phyloP scores from a whole-genome alignment of 2,329 filamentous ascomycete genomes.

The Fusarium incarnatum region DNA sequence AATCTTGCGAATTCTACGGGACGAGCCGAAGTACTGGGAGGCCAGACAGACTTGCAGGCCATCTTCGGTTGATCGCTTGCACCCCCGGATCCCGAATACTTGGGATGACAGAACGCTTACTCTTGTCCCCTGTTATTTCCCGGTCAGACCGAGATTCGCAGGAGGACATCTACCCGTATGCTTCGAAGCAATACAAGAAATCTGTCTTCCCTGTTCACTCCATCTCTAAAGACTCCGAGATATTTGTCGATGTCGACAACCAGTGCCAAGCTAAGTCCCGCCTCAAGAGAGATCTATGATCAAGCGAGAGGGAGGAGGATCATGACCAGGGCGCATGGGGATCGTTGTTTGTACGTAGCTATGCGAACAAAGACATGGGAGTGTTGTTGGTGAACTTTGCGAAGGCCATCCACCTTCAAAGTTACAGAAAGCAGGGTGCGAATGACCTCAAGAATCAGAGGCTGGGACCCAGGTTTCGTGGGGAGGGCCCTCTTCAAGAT shows the following conservation, averaged over 20 bases:
- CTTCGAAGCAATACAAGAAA: constrained; percentile 11
- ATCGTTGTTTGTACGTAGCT: constrained; percentile 27
- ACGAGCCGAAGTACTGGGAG: constrained; percentile 43
- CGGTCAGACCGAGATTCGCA: constrained; percentile 19
- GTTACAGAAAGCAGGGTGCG: constrained; percentile 36
- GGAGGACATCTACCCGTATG: constrained; percentile 17
- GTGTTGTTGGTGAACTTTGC: constrained; percentile 27
- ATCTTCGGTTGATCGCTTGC: constrained; percentile 27
- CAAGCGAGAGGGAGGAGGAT: constrained; percentile 28
- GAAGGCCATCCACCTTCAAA: constrained; percentile 22
- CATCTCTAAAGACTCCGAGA: not conserved
- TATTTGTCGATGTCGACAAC: constrained; percentile 13
- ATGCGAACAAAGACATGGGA: constrained; percentile 42
- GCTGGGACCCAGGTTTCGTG: constrained; percentile 25
- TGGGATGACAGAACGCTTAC: constrained; percentile 32
- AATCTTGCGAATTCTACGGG: constrained; percentile 46
- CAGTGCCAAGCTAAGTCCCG: not conserved
- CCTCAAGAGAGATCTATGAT: constrained; percentile 24
- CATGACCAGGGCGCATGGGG: constrained; percentile 23
- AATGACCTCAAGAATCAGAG: constrained; percentile 22
- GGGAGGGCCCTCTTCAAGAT: constrained; percentile 36
- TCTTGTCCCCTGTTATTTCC: constrained; percentile 29
- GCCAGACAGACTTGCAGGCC: constrained; percentile 19
- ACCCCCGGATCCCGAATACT: constrained; percentile 37
- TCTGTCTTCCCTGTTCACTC: not conserved